Base-by-base conservation (phyloP, 73 alveolate species). In the Paramecium biaurelia region DNA sequence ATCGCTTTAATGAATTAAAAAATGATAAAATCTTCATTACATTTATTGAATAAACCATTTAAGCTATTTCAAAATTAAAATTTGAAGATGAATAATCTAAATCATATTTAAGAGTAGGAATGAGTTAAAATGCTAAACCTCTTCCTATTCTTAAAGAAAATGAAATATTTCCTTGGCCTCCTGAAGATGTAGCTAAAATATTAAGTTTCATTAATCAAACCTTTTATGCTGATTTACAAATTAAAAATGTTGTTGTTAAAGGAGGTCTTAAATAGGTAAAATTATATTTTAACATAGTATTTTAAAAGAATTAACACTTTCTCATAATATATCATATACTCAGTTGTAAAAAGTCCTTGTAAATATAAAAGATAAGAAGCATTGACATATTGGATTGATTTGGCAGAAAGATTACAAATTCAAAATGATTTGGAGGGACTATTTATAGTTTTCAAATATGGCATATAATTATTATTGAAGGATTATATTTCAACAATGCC, bases 371-470 rank as follows among this genome's bases (percentile, higher is more conserved):
- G 87, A 74, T 34, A 74, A 37, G 87, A 74, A 38, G 56, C 37
- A 18, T 35, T 74, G 7, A 9, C 56, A 30, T 74, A 74, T 74
- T 74, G 87, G 87, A 21, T 74, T 14, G 58, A 35, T 35, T 35
- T 74, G 9, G 56, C 63, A 14, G 59, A 21, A 32, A 12, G 14
- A 74, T 20, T 74, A 35, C 9, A 35, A 35, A 20, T 30, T 21
- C 20, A 74, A 30, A 35, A 74, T 21, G 87, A 74, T 38, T 14
- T 74, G 23, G 87, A 74, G 10, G 87, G 87, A 21, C n/a, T 74
- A 18, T 74, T 74, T 21, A 74, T 74, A 28, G 47, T 74, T 18
- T 74, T 21, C 24, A 74, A 74, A 74, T 74, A 35, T 5, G 87
- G 87, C 11, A 74, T 74, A 2, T 24, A 74, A 24, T 35, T 35